Base-by-base conservation (phyloP, 2,329 filamentous ascomycete genomes). In the Hortaea werneckii region DNA sequence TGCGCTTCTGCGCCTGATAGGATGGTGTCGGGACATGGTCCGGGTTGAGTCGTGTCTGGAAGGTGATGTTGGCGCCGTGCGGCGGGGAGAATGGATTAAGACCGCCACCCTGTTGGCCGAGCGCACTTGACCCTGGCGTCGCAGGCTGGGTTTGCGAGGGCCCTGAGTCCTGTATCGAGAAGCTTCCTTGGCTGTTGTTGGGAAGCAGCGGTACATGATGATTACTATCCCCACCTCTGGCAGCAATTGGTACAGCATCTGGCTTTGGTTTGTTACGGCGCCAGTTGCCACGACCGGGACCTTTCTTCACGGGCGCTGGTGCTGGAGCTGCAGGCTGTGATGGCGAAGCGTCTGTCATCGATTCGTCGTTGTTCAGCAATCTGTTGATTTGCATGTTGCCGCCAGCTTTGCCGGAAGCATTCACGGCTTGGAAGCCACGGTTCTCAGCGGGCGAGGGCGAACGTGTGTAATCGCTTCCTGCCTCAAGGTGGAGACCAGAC, bases 231-330 rank as follows among this genome's bases (percentile, higher is more conserved):
- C 40, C 35, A 40, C 35, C 50, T 34, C 45, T 32, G 43, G 40
- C 50, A n/a, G 50, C 47, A 1, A 49, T 29, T 3, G 49, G 43
- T 8, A 45, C 47, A 4, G 46, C 12, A 12, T 50, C 51, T 26
- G 40, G 40, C 37, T 58, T 57, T 29, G 47, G 52, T 44, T 59
- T 61, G 47, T 66, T 67, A 20, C 70, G 65, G 8, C 68, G 66
- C 70, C 71, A 73, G 46, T 74, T 74, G 41, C 71, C 70, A 29
- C 71, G 63, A n/a, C 71, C 70, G 7, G 69, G 66, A 1, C 70
- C 69, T 53, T 73, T 73, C 50, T 58, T 63, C 8, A 49, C 53
- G 6, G 56, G 50, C 4, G 47, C 49, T 6, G 47, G 49, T 6
- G 54, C 43, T 20, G 55, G 48, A 28, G 58, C 39, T n/a, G 58